phyloP scores from a whole-genome alignment of 257 asterid species.

The Solanum habrochaites region DNA sequence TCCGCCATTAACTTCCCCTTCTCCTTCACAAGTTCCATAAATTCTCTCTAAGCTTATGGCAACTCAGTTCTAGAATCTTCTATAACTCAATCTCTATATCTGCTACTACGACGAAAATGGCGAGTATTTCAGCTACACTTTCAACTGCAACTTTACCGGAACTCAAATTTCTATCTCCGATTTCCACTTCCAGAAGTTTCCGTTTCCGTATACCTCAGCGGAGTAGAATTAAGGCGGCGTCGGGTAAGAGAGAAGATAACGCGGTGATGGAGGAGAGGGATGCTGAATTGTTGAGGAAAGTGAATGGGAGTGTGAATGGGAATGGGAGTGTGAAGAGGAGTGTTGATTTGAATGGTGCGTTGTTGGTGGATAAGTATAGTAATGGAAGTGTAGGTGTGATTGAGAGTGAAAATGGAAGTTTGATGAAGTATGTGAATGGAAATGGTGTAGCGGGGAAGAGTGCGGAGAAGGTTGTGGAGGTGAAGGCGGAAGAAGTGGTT shows the following conservation, averaged over 20 bases:
- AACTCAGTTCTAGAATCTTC: background rate
- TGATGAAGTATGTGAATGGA: conserved; percentile 39
- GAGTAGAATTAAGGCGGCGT: conserved; percentile 16
- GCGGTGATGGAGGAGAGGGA: conserved; percentile 39
- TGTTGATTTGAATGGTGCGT: background rate
- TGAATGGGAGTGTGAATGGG: conserved; percentile 40
- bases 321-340: conserved; percentile 21
- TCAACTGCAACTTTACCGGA: conserved; percentile 20
- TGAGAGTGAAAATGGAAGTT: conserved; percentile 25
- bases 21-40: background rate
- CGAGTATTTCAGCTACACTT: conserved; percentile 22
- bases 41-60: background rate
- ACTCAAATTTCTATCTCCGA: conserved; percentile 30
- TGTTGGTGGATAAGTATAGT: conserved; percentile 27
- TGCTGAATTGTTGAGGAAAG: conserved; percentile 17
- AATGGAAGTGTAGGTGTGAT: conserved; percentile 35
- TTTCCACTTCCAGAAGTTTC: conserved; percentile 23
- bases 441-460: background rate
- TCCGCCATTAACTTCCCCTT: conserved; percentile 6
- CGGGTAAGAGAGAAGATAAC: conserved; percentile 27
- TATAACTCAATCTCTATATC: background rate
- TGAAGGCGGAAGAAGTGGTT: conserved; percentile 22
- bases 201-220: conserved; percentile 11
- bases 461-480: conserved; percentile 13
- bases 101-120: conserved; percentile 14